Base-by-base conservation (phyloP, 1,284 basidiomycete genomes). In the Irpex sp. region DNA sequence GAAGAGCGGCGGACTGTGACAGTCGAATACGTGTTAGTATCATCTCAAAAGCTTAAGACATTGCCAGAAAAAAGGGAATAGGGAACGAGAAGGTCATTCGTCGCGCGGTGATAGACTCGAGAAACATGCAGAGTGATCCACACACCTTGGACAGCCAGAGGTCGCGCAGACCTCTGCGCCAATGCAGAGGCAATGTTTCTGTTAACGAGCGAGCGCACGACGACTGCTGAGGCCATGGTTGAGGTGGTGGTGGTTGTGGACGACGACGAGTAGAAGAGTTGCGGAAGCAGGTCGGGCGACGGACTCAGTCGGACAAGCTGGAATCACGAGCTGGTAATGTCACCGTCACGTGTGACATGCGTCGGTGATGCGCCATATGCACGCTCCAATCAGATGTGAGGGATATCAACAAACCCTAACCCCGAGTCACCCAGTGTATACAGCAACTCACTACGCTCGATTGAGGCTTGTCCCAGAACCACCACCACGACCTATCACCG, bases 151-250 rank as follows among this genome's bases (percentile, higher is more conserved):
- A 71, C 54, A 49, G 69, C 70, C 54, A 67, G 77, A 68, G 65
- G 79, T 70, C 64, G 74, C 71, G 78, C 67, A 15, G 75, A 75
- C 64, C 78, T 73, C 66, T 81, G 79, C 51, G 78, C 77, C 36
- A 79, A 61, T n/a, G 76, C 71, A 36, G 73, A 69, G 54, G 76
- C 70, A 59, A 85, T 74, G 49, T 81, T 77, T 66, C 76, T 78
- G 60, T 79, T 77, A 38, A 85, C 67, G 6, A 81, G 77, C 36
- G 83, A 82, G 64, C 82, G 84, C 57, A 85, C 74, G 61, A 82
- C 68, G 69, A 83, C 74, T 59, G 78, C 78, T 62, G 81, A 75
- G 65, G 85, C 80, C 85, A 87, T 88, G 66, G 74, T 75, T 67
- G 74, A 40, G 49, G 62, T 51, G 37, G 62, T 87, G 66, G 74